These are phyloP conservation scores for Butyriboletus appendiculatus DNA, from an alignment of 1,284 basidiomycete genomes.

Conservation along the genomic window DNA sequence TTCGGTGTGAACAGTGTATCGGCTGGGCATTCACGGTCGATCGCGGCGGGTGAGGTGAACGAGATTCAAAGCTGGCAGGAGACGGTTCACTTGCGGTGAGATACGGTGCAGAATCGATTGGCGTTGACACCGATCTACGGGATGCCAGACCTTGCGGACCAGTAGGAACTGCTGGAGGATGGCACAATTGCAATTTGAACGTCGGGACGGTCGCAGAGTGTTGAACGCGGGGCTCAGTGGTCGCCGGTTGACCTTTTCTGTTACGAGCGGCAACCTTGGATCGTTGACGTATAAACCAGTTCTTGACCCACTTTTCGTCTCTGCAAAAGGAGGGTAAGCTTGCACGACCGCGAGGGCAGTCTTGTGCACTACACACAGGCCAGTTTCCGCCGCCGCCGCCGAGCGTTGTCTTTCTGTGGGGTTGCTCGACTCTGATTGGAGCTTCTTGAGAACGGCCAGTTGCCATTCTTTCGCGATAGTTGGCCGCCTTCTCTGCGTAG, in stretches of 20 bases:
- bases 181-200: conserved; percentile 17
- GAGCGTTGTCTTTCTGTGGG: conserved; percentile 27
- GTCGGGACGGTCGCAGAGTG: conserved; percentile 1
- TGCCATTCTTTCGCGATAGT: conserved; percentile 33
- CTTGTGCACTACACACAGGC: conserved; percentile 28
- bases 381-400: conserved; percentile 29
- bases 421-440: conserved; percentile 21
- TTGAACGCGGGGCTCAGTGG: background rate
- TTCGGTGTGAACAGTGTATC: conserved; percentile 1
- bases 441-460: conserved; percentile 30
- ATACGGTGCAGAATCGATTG: background rate
- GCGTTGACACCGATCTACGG: conserved; percentile 1
- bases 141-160: background rate
- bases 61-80: background rate
- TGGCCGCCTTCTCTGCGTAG: conserved; percentile 11
- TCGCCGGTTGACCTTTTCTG: conserved; percentile 3
- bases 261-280: conserved; percentile 19
- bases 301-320: conserved; percentile 31
- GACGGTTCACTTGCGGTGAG: background rate
- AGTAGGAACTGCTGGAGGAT: background rate
- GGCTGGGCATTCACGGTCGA: background rate
- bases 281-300: conserved; percentile 34
- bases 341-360: background rate
- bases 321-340: conserved; percentile 15
- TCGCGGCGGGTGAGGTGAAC: background rate